Evolutionary conservation across 371 early-diverging fungal species (phyloP), one percentile per base, ranked within the genome.

Genomic region (Circinella minor): DNA sequence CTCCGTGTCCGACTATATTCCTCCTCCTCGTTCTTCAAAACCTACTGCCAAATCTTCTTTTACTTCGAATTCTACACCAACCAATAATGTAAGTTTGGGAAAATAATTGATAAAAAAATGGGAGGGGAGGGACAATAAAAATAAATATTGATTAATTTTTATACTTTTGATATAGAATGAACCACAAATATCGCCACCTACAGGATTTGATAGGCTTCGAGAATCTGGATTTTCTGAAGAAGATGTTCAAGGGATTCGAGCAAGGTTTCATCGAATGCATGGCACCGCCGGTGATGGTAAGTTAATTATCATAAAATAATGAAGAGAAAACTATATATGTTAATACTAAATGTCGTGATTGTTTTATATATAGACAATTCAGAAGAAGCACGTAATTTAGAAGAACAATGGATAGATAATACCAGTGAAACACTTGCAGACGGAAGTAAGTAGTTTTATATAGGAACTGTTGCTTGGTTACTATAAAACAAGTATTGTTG

Each of bases 371-470:
- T 39, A 77, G 74, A 74, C 36, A 59, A 70, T 46, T 70, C 74
- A 34, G 87, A 74, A 49, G 79, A 75, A 64, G 77, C 74, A 39
- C 74, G 77, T 71, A 83, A 75, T 51, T 65, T 80, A 9, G 88
- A 90, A 64, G 90, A 90, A 66, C 86, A 86, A 51, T 88, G 88
- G 88, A 90, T 90, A 55, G 88, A 88, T 59, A 81, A 85, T 69
- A 76, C 77, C 7, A 75, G 73, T 13, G 65, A 70, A 59, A 80
- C 78, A 7, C 66, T 82, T 36, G 83, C 81, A 6, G 82, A 84
- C 65, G 84, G 84, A 64, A 72, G 79, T 85, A 72, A 72, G 71
- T 71, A 5, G 15, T 51, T 51, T 4, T 13, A 51, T 13, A n/a
- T 5, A 46, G 3, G 34, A 46, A 20, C 1, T 20, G 20, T 48